Conservation (phyloP, 441 rosid genomes). For the Erodium trifolium region DNA sequence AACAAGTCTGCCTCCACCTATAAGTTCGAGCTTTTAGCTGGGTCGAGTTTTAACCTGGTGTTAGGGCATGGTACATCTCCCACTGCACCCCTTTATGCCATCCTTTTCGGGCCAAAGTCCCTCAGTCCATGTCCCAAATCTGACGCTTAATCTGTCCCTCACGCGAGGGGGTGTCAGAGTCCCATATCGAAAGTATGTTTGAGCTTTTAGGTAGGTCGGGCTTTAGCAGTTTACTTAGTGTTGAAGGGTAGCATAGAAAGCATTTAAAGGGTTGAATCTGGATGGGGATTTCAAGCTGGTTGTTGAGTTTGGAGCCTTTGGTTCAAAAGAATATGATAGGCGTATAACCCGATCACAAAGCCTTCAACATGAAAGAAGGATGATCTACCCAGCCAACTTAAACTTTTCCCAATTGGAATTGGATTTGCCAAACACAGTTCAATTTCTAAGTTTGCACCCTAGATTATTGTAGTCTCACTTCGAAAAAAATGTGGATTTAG, state of each 20-base stretch:
- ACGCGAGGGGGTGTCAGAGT: no score
- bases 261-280: not conserved
- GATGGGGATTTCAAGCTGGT: constrained; percentile 2
- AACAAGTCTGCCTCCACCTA: no score
- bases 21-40: no score
- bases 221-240: constrained; percentile 1
- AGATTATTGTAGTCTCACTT: not conserved
- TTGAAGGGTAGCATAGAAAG: constrained; percentile 2
- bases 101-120: no score
- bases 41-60: no score
- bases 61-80: no score
- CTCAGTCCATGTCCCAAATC: no score
- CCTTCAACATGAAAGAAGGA: not conserved
- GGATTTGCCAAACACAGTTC: not conserved
- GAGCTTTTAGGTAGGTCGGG: no score
- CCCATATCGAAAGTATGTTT: not conserved
- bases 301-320: not conserved
- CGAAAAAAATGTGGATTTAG: no score
- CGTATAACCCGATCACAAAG: not conserved
- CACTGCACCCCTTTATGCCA: no score
- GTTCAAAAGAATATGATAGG: not conserved
- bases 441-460: not conserved
- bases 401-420: not conserved
- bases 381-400: not conserved
- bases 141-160: no score